Evolutionary conservation across 164 flowering plant species (phyloP).

Genomic region (Kingdonia uniflora): DNA sequence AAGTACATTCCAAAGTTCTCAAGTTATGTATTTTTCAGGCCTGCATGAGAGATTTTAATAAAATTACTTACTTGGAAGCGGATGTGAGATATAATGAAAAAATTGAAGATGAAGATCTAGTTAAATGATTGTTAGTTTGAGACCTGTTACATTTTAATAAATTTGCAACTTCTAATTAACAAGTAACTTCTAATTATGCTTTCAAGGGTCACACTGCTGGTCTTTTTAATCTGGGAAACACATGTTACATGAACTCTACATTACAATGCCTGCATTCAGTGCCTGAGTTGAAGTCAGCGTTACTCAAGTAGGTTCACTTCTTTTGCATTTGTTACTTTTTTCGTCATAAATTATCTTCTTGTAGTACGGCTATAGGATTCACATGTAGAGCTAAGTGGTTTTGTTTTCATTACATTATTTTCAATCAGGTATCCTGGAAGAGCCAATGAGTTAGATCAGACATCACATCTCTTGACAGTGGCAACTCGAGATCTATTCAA

Average conservation of each 20-base stretch:
- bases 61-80: too few relatives aligned
- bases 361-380: not conserved
- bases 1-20: too few relatives aligned
- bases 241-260: constrained; percentile 99
- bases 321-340: not conserved
- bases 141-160: too few relatives aligned
- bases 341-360: not conserved
- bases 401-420: not conserved
- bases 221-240: constrained; percentile 78
- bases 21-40: too few relatives aligned
- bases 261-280: constrained; percentile 92
- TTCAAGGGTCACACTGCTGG: constrained; percentile 93
- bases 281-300: constrained; percentile 91
- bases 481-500: constrained; percentile 83
- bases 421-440: constrained; percentile 59
- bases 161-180: not conserved
- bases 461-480: constrained; percentile 77
- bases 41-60: too few relatives aligned
- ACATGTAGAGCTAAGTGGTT: not conserved
- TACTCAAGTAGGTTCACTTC: constrained; percentile 41
- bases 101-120: too few relatives aligned
- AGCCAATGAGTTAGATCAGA: constrained; percentile 67
- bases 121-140: too few relatives aligned
- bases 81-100: too few relatives aligned
- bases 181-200: not conserved